Base-by-base conservation (phyloP, 106 monocot species). In the Hemerocallis citrina region DNA sequence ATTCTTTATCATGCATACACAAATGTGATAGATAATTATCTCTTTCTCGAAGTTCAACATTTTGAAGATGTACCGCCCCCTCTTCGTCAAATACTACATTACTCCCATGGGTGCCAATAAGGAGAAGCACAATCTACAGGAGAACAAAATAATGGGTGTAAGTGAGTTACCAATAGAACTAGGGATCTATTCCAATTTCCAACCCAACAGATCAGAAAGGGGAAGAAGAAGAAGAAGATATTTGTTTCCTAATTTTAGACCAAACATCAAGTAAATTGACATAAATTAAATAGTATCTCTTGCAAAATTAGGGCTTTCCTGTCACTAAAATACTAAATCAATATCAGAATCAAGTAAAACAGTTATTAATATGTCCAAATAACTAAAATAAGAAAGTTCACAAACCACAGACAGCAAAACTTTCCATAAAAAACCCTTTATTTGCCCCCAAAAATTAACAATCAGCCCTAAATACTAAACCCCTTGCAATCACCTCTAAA, bases 1-100 rank as follows among this genome's bases (percentile, higher is more conserved):
- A n/a, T 1, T 9, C 47, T 20, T 91, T 72, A 61, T 96, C 96
- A 71, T 96, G 96, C 55, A 96, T 96, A 66, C 96, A 96, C 1
- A 91, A 96, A 58, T 96, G 96, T 21, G 87, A 87, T 52, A 96
- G 79, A 56, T 81, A 62, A 34, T 38, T 22, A 57, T 63, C 69
- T 19, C 34, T 64, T n/a, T 52, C 55, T 17, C 64, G 66, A 15
- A 27, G 68, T 62, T 62, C 74, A 57, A 49, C 28, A 65, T 48
- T 59, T 77, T 81, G 71, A 62, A 20, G 34, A 36, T 56, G 63
- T 41, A 72, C 34, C 50, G 23, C n/a, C 15, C 44, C 68, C 24
- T 55, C 34, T 2, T 76, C 72, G 40, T 61, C 62, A 13, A 57
- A 59, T 57, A 39, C 59, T 7, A 60, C 71, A 59, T 35, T 42